Conservation (phyloP, 371 early-diverging fungal genomes). For the Encephalitozoon cuniculi region DNA sequence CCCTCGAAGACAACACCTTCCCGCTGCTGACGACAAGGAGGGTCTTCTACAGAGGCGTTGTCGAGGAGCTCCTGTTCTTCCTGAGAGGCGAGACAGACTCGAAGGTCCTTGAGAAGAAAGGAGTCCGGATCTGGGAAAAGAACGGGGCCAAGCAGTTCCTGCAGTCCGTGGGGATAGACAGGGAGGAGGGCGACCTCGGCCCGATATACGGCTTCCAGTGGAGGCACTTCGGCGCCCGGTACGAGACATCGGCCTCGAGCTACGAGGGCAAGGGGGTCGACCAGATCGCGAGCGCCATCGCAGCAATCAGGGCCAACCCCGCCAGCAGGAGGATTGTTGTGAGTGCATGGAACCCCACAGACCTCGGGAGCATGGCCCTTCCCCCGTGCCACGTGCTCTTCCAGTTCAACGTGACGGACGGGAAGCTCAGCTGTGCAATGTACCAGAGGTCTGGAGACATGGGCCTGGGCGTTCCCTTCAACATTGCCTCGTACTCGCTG, state of each 20-base stretch:
- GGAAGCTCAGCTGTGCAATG: constrained; percentile 73
- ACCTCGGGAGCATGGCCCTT: constrained; percentile 70
- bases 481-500: constrained; percentile 91
- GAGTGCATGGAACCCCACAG: constrained; percentile 95
- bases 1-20: constrained; percentile 68
- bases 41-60: constrained; percentile 75
- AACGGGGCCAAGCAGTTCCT: constrained; percentile 83
- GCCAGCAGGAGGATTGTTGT: constrained; percentile 82
- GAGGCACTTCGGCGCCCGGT: constrained; percentile 95
- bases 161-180: constrained; percentile 70
- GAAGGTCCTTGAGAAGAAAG: constrained; percentile 69
- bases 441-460: constrained; percentile 97
- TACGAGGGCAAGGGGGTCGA: constrained; percentile 87
- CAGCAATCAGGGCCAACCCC: constrained; percentile 69
- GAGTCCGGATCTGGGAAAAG: constrained; percentile 89
- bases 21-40: constrained; percentile 93
- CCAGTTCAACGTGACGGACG: constrained; percentile 73
- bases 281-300: constrained; percentile 79
- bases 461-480: constrained; percentile 97
- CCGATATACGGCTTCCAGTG: constrained; percentile 99
- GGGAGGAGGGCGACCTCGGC: constrained; percentile 84
- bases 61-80: constrained; percentile 94
- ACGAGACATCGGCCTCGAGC: constrained; percentile 72
- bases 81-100: constrained; percentile 81
- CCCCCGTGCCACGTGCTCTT: constrained; percentile 89